Evolutionary conservation across 2,329 filamentous ascomycete species (phyloP).

Genomic region (Corinectria fuckeliana): DNA sequence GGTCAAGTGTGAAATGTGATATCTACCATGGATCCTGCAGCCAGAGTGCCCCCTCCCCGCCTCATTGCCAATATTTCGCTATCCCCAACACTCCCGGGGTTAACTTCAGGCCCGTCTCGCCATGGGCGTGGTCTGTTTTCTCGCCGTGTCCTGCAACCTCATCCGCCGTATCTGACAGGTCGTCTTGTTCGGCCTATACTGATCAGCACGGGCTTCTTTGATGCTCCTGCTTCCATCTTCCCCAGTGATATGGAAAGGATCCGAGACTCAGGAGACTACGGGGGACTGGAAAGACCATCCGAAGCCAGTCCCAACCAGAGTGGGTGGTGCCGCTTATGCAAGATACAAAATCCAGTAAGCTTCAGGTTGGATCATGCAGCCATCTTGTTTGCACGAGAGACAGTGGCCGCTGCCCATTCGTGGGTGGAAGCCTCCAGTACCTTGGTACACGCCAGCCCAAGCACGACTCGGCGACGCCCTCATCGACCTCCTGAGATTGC

Average conservation of each 20-base stretch:
- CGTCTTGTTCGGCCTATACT: constrained; percentile 23
- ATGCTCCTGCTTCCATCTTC: constrained; percentile 3
- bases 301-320: constrained; percentile 17
- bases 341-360: constrained; percentile 34
- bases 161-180: constrained; percentile 25
- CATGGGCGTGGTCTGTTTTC: constrained; percentile 17
- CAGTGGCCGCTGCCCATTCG: constrained; percentile 32
- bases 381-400: constrained; percentile 31
- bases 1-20: constrained; percentile 30
- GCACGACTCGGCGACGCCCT: constrained; percentile 30
- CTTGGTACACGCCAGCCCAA: constrained; percentile 22
- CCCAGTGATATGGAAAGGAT: constrained; percentile 17
- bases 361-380: constrained; percentile 29
- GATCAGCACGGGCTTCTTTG: constrained; percentile 16
- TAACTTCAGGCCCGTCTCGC: constrained; percentile 10
- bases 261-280: constrained; percentile 21
- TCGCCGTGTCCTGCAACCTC: constrained; percentile 27
- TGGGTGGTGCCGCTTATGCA: constrained; percentile 42
- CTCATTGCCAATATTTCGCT: not conserved
- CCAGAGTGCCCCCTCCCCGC: constrained; percentile 10
- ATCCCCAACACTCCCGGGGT: constrained; percentile 22
- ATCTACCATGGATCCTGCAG: constrained; percentile 28
- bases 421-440: constrained; percentile 22
- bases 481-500: constrained; percentile 29
- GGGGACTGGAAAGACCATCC: constrained; percentile 16